Evolutionary conservation across 2,329 filamentous ascomycete species (phyloP), one percentile per base, ranked within the genome.

Genomic region (Claviceps cyperi): DNA sequence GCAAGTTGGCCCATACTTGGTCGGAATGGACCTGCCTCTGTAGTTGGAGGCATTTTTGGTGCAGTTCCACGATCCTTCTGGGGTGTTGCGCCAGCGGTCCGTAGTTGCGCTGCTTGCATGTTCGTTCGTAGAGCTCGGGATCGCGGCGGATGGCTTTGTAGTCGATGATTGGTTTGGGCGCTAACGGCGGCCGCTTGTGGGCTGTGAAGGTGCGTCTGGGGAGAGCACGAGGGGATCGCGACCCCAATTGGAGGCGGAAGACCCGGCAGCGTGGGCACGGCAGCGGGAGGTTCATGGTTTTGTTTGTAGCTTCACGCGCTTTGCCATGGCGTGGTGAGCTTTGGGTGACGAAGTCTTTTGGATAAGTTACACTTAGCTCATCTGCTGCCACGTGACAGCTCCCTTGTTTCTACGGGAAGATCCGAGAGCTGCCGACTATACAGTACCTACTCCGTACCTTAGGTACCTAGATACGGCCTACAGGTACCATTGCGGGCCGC

Each of bases 131-230:
- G 15, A 94, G 75, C 14, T 83, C 78, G 15, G 85, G 80, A 66
- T 94, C 86, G 61, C 88, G 78, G 51, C 90, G 89, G 64, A 98
- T 95, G 69, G 92, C 84, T 65, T 87, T 91, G 62, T 94, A 76
- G 69, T 96, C 85, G 56, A 94, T 76, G 45, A 77, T 77, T 24
- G 86, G 80, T 63, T 87, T 91, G 11, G 88, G 89, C 14, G 86
- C 89, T 48, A 77, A 82, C 1, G 84, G 73, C 4, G 85, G 84
- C 39, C 82, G 75, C 51, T 63, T 65, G 43, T 52, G 49, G 45
- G 63, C 60, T 46, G 58, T 56, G 39, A 60, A 58, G 51, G 54
- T 46, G 43, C 59, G 60, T 43, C 37, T 40, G 37, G 53, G 38
- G 48, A 50, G 43, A 3, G 53, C 48, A 13, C n/a, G 3, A 14